phyloP scores from a whole-genome alignment of 2,329 filamentous ascomycete species.

The Penicillium hesseltinei region DNA sequence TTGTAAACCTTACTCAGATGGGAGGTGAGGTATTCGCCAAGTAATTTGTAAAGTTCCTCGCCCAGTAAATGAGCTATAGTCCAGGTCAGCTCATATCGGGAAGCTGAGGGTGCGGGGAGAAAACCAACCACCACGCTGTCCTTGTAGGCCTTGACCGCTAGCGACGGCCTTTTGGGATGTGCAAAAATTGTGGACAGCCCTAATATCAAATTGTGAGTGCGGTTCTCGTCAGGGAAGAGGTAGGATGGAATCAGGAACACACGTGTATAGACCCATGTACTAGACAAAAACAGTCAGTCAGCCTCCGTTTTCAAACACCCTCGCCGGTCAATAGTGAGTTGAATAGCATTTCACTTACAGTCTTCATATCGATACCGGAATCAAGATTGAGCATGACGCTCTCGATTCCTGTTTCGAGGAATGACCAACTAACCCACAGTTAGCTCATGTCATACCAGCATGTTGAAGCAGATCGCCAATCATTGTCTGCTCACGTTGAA shows the following conservation, averaged over 20 bases:
- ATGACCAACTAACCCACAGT: conserved; percentile 68
- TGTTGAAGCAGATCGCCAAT: background rate
- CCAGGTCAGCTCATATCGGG: background rate
- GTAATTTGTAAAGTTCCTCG: conserved; percentile 90
- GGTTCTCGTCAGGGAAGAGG: conserved; percentile 23
- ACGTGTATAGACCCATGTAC: conserved; percentile 98
- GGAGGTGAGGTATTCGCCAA: conserved; percentile 77
- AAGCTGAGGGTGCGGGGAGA: background rate
- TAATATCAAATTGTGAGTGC: conserved; percentile 38
- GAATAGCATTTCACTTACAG: conserved; percentile 49
- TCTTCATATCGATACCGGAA: conserved; percentile 89
- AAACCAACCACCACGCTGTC: conserved; percentile 69
- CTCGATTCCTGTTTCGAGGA: conserved; percentile 82
- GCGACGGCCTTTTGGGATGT: conserved; percentile 91
- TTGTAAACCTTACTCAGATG: conserved; percentile 72
- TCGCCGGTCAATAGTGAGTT: background rate
- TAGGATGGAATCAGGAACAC: conserved; percentile 12
- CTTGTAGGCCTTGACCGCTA: conserved; percentile 50
- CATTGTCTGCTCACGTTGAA: conserved; percentile 55
- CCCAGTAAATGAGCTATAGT: conserved; percentile 80
- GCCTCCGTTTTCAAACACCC: background rate
- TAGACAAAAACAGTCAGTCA: conserved; percentile 35
- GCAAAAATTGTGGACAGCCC: conserved; percentile 96
- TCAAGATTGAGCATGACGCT: conserved; percentile 92
- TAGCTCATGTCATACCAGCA: conserved; percentile 12